Base-by-base conservation (phyloP, 2,329 filamentous ascomycete species). In the Trichoderma endophyticum region DNA sequence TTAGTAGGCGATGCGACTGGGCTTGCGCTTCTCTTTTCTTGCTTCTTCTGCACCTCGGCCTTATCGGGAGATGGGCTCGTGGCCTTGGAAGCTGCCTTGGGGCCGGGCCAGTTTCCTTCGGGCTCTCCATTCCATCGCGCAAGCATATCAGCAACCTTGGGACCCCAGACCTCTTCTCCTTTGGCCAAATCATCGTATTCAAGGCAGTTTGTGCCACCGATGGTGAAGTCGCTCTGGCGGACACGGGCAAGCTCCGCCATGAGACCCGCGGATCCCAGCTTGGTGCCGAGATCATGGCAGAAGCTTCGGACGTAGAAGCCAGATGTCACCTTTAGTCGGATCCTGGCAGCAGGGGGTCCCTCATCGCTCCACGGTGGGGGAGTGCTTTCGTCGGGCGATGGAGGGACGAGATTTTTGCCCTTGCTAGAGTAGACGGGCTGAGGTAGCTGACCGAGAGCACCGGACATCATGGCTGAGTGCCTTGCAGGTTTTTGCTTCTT, bases 271-370 rank as follows among this genome's bases (percentile, higher is more conserved):
- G 94, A 97, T 67, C 89, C 90, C 15, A 98, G 86, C 76, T 93
- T 94, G 75, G 90, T 86, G 26, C 95, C 96, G 4, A 99, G 87
- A 78, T 99, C 96, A 79, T 98, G 94, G 77, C 94, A 95, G 76
- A 99, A 90, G 72, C 93, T 97, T 74, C 96, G 92, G 15, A 99
- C 95, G 81, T 99, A 99, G 85, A 98, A 99, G 51, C 96, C 96
- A 0, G 94, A 97, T 2, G 94, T 94, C 66, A 98, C 95, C 0
- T 93, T 97, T 89, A 99, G 94, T 71, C 92, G 91, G 73, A 99
- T 89, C 78, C 89, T 92, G 63, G 89, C 93, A 1, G 95, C 96
- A 1, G 95, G 90, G 1, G 94, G 90, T 0, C 87, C 89, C 77
- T 90, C 84, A 79, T 85, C 88, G 51, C 83, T 84, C 88, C 88